A percentile compares a stretch with the other conserved stretches of the same genome.
phyloP scores from a whole-genome alignment of 306 rosid species.

The Rosa lucieae region DNA sequence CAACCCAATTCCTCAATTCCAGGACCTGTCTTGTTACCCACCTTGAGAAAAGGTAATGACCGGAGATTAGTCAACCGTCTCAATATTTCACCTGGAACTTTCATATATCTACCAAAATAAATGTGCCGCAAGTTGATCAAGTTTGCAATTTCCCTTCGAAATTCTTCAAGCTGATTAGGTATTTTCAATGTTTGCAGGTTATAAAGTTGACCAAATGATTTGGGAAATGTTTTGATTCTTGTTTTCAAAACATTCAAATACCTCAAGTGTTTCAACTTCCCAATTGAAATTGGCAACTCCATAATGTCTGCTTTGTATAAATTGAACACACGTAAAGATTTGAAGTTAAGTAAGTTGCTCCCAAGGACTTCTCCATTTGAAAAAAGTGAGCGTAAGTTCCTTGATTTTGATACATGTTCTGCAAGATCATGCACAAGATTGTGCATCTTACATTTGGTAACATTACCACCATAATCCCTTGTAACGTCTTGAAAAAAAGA shows the following conservation, averaged over 20 bases:
- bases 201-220: neutral
- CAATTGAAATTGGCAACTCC: slow-evolving; percentile 6
- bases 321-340: slow-evolving; percentile 5
- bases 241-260: slow-evolving; percentile 17
- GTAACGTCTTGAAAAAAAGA: neutral
- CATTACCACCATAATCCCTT: neutral
- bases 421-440: slow-evolving; percentile 2
- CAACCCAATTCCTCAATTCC: neutral
- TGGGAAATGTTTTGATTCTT: neutral
- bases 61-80: neutral
- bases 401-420: neutral
- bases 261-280: slow-evolving; percentile 9
- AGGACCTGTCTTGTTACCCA: neutral
- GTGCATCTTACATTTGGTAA: neutral
- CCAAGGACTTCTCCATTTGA: neutral
- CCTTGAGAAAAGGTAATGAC: neutral
- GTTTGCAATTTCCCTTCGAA: neutral
- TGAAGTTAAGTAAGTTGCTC: neutral
- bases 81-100: neutral
- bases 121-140: neutral
- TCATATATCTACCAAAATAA: neutral
- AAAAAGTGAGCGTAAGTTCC: neutral
- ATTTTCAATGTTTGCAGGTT: neutral
- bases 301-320: neutral
- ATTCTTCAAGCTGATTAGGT: neutral